A percentile compares a stretch with the other conserved stretches of the same genome.
These are phyloP conservation scores for Ophiostoma populinum DNA, from an alignment of 2,329 filamentous ascomycete species.

Conservation along the genomic window DNA sequence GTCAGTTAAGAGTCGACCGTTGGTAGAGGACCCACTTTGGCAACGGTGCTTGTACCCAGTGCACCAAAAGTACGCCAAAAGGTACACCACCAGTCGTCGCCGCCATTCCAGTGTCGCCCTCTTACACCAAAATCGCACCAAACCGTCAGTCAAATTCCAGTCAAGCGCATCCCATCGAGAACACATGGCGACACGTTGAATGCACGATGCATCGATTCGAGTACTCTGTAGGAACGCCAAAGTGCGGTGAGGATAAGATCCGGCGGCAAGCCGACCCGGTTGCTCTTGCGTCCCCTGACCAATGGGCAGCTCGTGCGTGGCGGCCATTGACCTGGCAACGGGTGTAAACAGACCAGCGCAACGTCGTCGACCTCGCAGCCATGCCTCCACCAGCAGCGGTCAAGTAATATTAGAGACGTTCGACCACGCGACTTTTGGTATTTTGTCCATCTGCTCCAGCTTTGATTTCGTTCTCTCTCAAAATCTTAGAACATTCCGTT, in stretches of 20 bases:
- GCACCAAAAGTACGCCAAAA: too few species aligned
- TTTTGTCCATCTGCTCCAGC: too few species aligned
- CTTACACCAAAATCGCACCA: background rate
- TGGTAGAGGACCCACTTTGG: too few species aligned
- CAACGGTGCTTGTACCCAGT: too few species aligned
- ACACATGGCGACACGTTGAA: background rate
- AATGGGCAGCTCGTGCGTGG: background rate
- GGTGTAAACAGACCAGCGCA: conserved; percentile 7
- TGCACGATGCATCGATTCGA: too few species aligned
- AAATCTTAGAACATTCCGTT: too few species aligned
- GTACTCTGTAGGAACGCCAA: too few species aligned
- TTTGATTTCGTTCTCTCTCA: too few species aligned
- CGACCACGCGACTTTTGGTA: too few species aligned
- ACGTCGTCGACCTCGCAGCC: background rate
- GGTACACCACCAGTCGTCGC: background rate
- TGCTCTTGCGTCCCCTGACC: background rate
- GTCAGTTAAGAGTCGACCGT: too few species aligned
- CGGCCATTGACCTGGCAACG: conserved; percentile 10
- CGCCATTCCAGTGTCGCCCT: conserved; percentile 7
- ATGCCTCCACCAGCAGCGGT: too few species aligned
- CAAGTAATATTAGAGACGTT: too few species aligned
- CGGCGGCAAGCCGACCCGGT: background rate
- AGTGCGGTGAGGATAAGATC: background rate
- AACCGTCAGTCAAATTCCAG: conserved; percentile 4
- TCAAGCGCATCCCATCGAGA: background rate